Evolutionary conservation across 139 green algal species (phyloP), one percentile per base, ranked within the genome.

Genomic region (Parachlorella kessleri): DNA sequence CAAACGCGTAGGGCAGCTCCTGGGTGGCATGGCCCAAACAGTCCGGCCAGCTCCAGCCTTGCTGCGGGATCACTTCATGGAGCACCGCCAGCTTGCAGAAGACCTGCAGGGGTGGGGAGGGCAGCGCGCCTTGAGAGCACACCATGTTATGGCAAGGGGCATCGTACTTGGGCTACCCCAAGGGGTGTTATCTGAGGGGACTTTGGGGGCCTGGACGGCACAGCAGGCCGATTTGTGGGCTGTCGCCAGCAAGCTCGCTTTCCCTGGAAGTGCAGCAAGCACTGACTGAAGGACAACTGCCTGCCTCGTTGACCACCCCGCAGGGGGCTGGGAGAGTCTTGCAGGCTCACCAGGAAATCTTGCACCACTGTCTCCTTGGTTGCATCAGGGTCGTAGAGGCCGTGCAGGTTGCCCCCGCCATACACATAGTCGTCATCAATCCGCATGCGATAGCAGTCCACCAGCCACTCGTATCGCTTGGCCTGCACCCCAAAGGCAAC

Each of bases 361-460:
- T 74, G 10, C 1, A 26, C 30, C 2, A 87, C 53, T 1, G 36
- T 70, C 3, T 79, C 73, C 0, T 7, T 6, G 1, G 37, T 70
- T 1, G 26, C 14, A 3, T 84, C 72, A 1, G 70, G 69, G 28
- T 81, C 77, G 55, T 84, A 87, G n/a, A 87, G 55, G 18, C 82
- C 82, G 48, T 77, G 81, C 35, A 83, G 30, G 37, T 80, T 70
- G 53, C 81, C 37, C 37, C 75, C 81, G 39, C 70, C 24, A 7
- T 32, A 66, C 7, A 9, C 37, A n/a, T 66, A 77, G 55, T 86
- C 82, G 59, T 87, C 77, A 41, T 87, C 82, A 2, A 87, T 59
- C 9, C 82, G 55, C 73, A 87, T 83, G 55, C 78, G 65, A 59
- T 87, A 87, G 77, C 77, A 83, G 63, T 87, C 77, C 0, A 84